Evolutionary conservation across 2,329 filamentous ascomycete genomes (phyloP).

Genomic region (Emydomyces testavorans): DNA sequence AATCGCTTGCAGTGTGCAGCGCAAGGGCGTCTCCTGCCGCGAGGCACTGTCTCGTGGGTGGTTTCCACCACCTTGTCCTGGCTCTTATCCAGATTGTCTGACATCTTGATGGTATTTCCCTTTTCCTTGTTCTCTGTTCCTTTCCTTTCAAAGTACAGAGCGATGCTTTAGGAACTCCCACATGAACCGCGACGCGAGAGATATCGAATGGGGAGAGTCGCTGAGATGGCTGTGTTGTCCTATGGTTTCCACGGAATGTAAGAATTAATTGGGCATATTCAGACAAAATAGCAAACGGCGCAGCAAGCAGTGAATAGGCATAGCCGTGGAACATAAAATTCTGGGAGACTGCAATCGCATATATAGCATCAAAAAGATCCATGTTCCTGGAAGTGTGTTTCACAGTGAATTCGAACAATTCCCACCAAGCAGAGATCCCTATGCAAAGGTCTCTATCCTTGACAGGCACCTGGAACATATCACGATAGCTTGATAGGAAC

Average conservation of each 20-base stretch:
- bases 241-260: too few relatives aligned
- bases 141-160: too few relatives aligned
- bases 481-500: neutral
- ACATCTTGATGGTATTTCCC: constrained; percentile 5
- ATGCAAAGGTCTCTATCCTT: too few relatives aligned
- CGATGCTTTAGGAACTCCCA: too few relatives aligned
- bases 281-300: too few relatives aligned
- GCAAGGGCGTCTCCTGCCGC: constrained; percentile 1
- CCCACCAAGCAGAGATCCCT: too few relatives aligned
- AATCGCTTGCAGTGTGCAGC: constrained; percentile 33
- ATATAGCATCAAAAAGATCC: neutral
- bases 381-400: neutral
- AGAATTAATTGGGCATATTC: too few relatives aligned
- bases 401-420: neutral
- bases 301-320: too few relatives aligned
- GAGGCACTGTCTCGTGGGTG: neutral
- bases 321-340: too few relatives aligned
- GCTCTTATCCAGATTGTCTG: constrained; percentile 11
- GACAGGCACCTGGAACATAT: neutral
- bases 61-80: constrained; percentile 8
- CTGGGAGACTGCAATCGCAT: neutral
- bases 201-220: too few relatives aligned
- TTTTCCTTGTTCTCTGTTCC: neutral
- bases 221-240: too few relatives aligned
- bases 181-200: too few relatives aligned